A percentile compares a stretch with the other conserved stretches of the same genome.
These are phyloP conservation scores for Blastobotrys peoriensis DNA, from an alignment of 805 yeast species.

Conservation along the genomic window DNA sequence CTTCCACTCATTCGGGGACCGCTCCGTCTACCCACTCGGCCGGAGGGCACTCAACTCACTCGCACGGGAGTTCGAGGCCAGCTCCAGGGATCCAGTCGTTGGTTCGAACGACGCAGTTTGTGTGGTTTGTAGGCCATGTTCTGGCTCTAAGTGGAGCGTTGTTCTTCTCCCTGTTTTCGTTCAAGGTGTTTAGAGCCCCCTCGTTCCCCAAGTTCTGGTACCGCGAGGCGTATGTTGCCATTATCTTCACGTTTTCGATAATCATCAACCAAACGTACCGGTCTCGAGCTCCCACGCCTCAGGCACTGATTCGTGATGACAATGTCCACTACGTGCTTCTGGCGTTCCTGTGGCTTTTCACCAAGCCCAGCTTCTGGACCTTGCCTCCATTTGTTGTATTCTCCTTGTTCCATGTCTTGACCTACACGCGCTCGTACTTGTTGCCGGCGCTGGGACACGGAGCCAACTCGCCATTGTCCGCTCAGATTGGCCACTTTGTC, in stretches of 20 bases:
- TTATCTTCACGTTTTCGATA: conserved; percentile 67
- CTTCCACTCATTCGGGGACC: not conserved
- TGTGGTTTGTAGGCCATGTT: conserved; percentile 65
- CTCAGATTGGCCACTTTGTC: conserved; percentile 40
- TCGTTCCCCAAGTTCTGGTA: conserved; percentile 45
- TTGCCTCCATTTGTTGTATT: conserved; percentile 69
- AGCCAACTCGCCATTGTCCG: conserved; percentile 24
- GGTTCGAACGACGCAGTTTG: conserved; percentile 52
- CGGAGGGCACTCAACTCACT: not conserved
- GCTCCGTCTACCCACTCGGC: not conserved
- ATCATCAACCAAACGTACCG: conserved; percentile 57
- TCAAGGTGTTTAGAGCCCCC: conserved; percentile 20
- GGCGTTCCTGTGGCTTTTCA: conserved; percentile 50
- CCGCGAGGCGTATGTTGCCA: conserved; percentile 54
- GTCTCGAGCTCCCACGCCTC: conserved; percentile 20
- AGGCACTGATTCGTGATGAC: conserved; percentile 48
- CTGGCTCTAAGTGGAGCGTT: conserved; percentile 39
- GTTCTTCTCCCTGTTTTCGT: conserved; percentile 34
- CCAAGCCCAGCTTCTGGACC: conserved; percentile 57
- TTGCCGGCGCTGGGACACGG: conserved; percentile 53
- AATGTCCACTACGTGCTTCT: conserved; percentile 65
- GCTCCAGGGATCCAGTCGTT: conserved; percentile 1
- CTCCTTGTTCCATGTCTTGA: conserved; percentile 75
- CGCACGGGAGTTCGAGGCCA: not conserved
- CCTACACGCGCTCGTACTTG: conserved; percentile 58